These are phyloP conservation scores for Pseudonitzschia multistriata DNA, from an alignment of 108 stramenopile genomes.

Conservation along the genomic window DNA sequence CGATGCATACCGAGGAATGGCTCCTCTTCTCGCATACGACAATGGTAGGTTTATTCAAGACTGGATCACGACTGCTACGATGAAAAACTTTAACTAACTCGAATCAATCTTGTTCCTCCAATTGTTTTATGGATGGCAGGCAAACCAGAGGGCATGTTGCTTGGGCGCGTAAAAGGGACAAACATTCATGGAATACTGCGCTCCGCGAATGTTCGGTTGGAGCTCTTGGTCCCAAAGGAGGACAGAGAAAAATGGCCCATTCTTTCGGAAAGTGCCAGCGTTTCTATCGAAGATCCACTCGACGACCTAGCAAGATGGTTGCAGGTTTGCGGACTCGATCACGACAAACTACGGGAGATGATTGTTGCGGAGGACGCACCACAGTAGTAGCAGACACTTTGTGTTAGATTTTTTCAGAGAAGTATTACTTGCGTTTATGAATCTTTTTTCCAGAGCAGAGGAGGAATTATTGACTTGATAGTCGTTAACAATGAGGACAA, in stretches of 20 bases:
- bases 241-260: constrained; percentile 8
- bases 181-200: constrained; percentile 41
- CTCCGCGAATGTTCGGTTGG: constrained; percentile 26
- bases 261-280: neutral
- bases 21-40: constrained; percentile 12
- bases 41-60: constrained; percentile 25
- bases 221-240: constrained; percentile 22
- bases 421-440: too few species aligned
- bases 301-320: constrained; percentile 32
- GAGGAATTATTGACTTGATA: too few species aligned
- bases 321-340: constrained; percentile 20
- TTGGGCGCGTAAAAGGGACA: constrained; percentile 33
- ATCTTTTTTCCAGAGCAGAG: too few species aligned
- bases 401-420: too few species aligned
- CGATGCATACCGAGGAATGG: neutral
- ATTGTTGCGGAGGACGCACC: constrained; percentile 5
- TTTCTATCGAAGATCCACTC: constrained; percentile 21
- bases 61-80: too few species aligned
- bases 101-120: neutral
- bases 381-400: too few species aligned
- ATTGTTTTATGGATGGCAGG: neutral
- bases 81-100: neutral
- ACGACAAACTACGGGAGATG: constrained; percentile 17
- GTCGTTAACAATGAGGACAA: too few species aligned
- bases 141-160: constrained; percentile 34